Percentiles rank a stretch among this genome's conserved stretches.
Evolutionary conservation across 2,329 filamentous ascomycete genomes (phyloP).

Genomic region (Ceratocystis ficicola): DNA sequence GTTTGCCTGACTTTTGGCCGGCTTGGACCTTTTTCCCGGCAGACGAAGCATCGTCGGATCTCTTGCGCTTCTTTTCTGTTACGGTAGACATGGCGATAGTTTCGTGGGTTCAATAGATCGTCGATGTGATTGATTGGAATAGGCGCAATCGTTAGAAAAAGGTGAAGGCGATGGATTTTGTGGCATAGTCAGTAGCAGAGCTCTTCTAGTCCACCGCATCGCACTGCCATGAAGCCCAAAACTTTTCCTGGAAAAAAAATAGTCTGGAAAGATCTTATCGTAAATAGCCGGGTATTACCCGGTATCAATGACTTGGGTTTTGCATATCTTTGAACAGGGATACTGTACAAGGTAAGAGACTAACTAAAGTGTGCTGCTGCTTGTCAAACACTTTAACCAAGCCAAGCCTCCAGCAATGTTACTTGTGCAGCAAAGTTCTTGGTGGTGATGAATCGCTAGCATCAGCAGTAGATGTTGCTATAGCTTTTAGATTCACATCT

Average conservation of each 20-base stretch:
- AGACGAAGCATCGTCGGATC: constrained; percentile 24
- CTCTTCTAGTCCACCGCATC: not conserved
- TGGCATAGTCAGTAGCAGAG: not conserved
- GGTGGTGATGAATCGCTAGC: not conserved
- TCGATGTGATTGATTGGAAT: too few species aligned
- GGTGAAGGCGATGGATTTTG: too few species aligned
- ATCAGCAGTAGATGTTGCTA: not conserved
- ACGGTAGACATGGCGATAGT: constrained; percentile 32
- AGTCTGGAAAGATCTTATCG: constrained; percentile 19
- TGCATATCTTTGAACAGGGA: not conserved
- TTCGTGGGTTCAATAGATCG: constrained; percentile 8
- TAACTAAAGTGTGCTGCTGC: not conserved
- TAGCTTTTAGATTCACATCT: not conserved
- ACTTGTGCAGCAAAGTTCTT: not conserved
- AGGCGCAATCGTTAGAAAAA: not conserved
- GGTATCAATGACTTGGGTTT: constrained; percentile 7
- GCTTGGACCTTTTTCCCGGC: constrained; percentile 24
- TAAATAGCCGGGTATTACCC: constrained; percentile 15
- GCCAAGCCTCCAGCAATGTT: not conserved
- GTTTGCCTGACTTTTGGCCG: constrained; percentile 32
- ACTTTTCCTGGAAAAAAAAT: constrained; percentile 23
- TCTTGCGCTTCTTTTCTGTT: constrained; percentile 42
- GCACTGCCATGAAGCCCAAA: constrained; percentile 22
- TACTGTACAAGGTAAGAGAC: not conserved
- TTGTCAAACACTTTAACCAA: not conserved